These are phyloP conservation scores for Starmerella lactis-condensi DNA, from an alignment of 805 yeast genomes.

Conservation along the genomic window DNA sequence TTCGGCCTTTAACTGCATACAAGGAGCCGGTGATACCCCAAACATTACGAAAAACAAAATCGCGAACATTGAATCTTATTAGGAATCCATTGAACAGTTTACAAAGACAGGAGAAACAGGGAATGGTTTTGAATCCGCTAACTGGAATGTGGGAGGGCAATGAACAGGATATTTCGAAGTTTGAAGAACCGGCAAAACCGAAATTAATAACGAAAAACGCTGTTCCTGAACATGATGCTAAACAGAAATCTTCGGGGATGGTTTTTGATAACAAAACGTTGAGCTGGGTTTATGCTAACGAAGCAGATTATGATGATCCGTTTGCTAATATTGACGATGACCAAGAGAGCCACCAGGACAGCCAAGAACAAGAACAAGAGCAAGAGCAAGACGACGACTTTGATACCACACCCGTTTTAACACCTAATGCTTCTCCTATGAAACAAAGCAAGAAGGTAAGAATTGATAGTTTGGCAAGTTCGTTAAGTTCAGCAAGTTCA, in stretches of 20 bases:
- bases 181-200: slow-evolving; percentile 9
- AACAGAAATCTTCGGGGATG: slow-evolving; percentile 11
- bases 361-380: too few species aligned
- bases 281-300: slow-evolving; percentile 15
- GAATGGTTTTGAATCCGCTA: slow-evolving; percentile 18
- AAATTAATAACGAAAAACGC: slow-evolving; percentile 10
- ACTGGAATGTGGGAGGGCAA: slow-evolving; percentile 19
- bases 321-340: slow-evolving; percentile 15
- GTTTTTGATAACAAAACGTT: slow-evolving; percentile 15
- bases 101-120: slow-evolving; percentile 12
- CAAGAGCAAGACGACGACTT: slow-evolving; percentile 4
- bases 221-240: neutral
- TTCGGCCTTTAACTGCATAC: slow-evolving; percentile 17
- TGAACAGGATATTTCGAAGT: slow-evolving; percentile 13
- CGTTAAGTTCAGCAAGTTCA: too few species aligned
- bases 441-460: slow-evolving; percentile 2
- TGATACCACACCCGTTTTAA: slow-evolving; percentile 3
- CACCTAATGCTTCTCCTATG: neutral
- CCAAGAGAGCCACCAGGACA: neutral
- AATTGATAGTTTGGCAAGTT: slow-evolving; percentile 9
- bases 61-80: slow-evolving; percentile 9
- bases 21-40: slow-evolving; percentile 14
- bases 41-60: neutral
- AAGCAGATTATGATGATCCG: slow-evolving; percentile 17
- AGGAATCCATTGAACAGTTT: slow-evolving; percentile 8